phyloP scores from a whole-genome alignment of 495 filamentous ascomycete species.

The Pyronema domesticum region DNA sequence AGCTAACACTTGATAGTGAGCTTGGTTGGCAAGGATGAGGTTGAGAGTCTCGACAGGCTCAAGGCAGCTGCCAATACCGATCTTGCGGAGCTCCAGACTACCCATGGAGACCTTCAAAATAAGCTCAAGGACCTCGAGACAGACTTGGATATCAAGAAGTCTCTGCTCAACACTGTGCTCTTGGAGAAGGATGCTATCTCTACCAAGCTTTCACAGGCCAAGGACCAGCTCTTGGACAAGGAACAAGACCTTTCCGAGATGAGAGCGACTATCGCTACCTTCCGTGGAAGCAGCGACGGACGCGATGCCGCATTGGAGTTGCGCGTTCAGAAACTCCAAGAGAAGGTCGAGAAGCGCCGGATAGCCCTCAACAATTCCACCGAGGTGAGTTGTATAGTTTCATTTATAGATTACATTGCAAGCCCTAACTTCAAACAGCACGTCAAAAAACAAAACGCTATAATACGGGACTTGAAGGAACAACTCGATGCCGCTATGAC shows the following conservation, averaged over 20 bases:
- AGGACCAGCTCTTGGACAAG: conserved; percentile 24
- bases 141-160: conserved; percentile 27
- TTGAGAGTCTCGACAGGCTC: conserved; percentile 32
- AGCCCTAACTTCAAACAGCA: conserved; percentile 29
- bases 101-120: conserved; percentile 26
- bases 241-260: conserved; percentile 23
- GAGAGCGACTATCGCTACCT: conserved; percentile 24
- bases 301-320: conserved; percentile 25
- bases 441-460: conserved; percentile 41
- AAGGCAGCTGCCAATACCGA: conserved; percentile 32
- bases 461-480: conserved; percentile 41
- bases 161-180: conserved; percentile 28
- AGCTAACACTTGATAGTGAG: conserved; percentile 24
- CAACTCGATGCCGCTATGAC: conserved; percentile 37
- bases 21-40: conserved; percentile 33
- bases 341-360: conserved; percentile 24
- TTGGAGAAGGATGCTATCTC: conserved; percentile 25
- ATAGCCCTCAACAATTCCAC: conserved; percentile 23
- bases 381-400: conserved; percentile 19
- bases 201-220: conserved; percentile 21
- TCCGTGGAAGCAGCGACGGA: conserved; percentile 22
- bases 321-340: conserved; percentile 19
- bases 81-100: conserved; percentile 30
- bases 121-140: conserved; percentile 25
- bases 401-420: background rate